phyloP scores from a whole-genome alignment of 2,329 filamentous ascomycete species.

The Trichoderma koningii region DNA sequence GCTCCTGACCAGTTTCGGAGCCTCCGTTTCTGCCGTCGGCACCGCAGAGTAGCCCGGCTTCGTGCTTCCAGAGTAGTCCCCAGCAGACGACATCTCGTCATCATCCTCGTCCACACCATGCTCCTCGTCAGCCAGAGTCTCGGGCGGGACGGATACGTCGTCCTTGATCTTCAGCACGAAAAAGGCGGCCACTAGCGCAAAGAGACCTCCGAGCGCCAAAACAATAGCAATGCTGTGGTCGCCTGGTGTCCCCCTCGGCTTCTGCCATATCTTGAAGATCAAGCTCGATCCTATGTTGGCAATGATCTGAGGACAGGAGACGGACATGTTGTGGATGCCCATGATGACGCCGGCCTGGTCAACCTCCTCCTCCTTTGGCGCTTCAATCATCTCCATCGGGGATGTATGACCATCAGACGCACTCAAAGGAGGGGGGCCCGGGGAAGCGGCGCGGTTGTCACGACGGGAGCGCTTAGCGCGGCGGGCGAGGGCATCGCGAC shows the following conservation, averaged over 20 bases:
- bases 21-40: conserved; percentile 38
- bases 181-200: conserved; percentile 74
- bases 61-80: conserved; percentile 35
- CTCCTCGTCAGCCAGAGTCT: conserved; percentile 47
- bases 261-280: conserved; percentile 84
- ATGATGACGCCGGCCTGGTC: conserved; percentile 88
- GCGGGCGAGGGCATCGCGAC: conserved; percentile 65
- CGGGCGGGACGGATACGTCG: conserved; percentile 47
- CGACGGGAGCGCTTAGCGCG: conserved; percentile 41
- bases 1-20: conserved; percentile 19
- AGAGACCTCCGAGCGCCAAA: conserved; percentile 77
- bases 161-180: conserved; percentile 70
- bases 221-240: conserved; percentile 89
- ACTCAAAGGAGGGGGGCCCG: neutral
- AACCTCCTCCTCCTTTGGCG: conserved; percentile 60
- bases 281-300: conserved; percentile 81
- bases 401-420: conserved; percentile 31
- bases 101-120: conserved; percentile 37
- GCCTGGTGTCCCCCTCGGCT: conserved; percentile 78
- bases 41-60: conserved; percentile 47
- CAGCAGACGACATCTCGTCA: conserved; percentile 5
- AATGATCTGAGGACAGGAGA: conserved; percentile 87
- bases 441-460: conserved; percentile 23
- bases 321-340: conserved; percentile 93
- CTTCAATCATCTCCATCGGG: conserved; percentile 33